phyloP scores from a whole-genome alignment of 306 rosid species.

The Prunus mume region DNA sequence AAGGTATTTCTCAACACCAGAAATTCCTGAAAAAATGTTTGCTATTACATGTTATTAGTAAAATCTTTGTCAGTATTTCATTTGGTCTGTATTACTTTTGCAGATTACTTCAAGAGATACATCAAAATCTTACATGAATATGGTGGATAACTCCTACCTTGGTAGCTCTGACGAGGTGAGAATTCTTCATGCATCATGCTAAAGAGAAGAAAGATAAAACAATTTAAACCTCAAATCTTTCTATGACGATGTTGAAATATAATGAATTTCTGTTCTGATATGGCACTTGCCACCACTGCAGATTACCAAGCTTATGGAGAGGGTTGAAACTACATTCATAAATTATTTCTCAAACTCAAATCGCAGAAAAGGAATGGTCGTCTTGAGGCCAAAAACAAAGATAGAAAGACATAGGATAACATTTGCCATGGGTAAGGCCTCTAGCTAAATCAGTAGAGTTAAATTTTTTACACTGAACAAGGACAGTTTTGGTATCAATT shows the following conservation, averaged over 20 bases:
- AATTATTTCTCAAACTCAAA: conserved; percentile 67
- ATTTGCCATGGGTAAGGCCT: conserved; percentile 51
- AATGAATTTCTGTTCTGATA: too few species aligned
- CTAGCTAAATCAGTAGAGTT: not conserved
- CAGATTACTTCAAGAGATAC: conserved; percentile 66
- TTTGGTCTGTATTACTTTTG: not conserved
- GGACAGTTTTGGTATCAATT: not conserved
- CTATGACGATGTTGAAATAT: too few species aligned
- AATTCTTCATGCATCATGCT: not conserved
- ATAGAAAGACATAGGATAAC: conserved; percentile 58
- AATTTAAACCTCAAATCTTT: too few species aligned
- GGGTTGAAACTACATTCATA: conserved; percentile 48
- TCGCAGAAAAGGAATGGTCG: conserved; percentile 54
- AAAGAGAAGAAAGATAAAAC: not conserved
- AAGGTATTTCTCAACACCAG: conserved; percentile 40
- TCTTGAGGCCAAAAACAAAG: conserved; percentile 56
- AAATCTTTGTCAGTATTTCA: too few species aligned
- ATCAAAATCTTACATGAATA: conserved; percentile 57
- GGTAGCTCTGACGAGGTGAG: conserved; percentile 77
- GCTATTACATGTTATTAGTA: too few species aligned
- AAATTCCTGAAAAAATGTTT: too few species aligned
- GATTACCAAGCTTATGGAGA: conserved; percentile 46
- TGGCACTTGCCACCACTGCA: not conserved
- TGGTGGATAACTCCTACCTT: conserved; percentile 60
- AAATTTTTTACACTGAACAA: not conserved